Conservation (phyloP, 1,284 basidiomycete species). For the Mycena sp. region DNA sequence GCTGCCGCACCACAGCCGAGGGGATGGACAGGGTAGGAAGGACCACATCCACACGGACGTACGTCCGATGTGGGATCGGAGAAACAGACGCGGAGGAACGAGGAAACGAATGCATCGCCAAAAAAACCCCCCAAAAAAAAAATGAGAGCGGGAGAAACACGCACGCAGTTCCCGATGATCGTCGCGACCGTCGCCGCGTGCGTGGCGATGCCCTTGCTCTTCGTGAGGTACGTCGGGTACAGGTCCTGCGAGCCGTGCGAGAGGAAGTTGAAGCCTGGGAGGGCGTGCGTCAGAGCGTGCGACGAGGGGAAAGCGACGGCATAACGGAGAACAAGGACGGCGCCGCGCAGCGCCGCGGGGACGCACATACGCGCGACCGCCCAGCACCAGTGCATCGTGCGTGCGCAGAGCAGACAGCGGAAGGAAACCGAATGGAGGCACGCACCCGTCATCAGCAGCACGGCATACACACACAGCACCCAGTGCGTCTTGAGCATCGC, state of each 20-base stretch:
- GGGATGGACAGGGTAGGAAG: not conserved
- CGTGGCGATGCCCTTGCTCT: constrained; percentile 64
- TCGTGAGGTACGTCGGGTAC: constrained; percentile 83
- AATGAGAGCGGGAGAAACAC: constrained; percentile 38
- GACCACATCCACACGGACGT: too few species aligned
- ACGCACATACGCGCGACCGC: too few species aligned
- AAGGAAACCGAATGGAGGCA: constrained; percentile 35
- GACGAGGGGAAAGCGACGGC: too few species aligned
- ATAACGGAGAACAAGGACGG: too few species aligned
- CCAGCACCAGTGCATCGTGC: too few species aligned
- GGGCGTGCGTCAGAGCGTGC: too few species aligned
- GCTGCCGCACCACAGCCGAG: not conserved
- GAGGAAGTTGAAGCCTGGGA: constrained; percentile 89
- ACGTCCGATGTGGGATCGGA: not conserved
- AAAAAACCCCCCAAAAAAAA: constrained; percentile 56
- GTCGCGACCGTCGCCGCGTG: constrained; percentile 84
- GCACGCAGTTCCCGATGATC: constrained; percentile 89
- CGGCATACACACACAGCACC: constrained; percentile 86
- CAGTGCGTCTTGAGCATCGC: constrained; percentile 88
- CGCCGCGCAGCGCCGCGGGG: too few species aligned
- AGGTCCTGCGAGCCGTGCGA: constrained; percentile 88
- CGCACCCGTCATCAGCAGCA: constrained; percentile 81
- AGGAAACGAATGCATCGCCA: constrained; percentile 29
- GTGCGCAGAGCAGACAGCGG: too few species aligned
- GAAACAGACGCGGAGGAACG: not conserved